phyloP scores from a whole-genome alignment of 768 basidiomycete genomes.

The Suillus variegatus region DNA sequence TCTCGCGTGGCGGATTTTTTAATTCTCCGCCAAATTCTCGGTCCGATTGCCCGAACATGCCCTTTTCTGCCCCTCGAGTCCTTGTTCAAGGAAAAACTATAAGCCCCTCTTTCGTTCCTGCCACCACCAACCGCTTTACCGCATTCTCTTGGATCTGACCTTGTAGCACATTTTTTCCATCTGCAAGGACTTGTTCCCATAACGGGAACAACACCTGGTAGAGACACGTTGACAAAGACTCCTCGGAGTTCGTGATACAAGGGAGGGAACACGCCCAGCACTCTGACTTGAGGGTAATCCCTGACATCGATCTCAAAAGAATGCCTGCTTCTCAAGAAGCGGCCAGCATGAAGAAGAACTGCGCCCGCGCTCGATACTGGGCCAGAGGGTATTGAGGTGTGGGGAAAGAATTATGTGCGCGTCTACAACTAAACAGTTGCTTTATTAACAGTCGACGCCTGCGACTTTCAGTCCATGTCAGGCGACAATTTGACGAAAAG shows the following conservation, averaged over 20 bases:
- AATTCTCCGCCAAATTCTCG: slow-evolving; percentile 18
- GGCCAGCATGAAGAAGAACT: background rate
- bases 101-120: slow-evolving; percentile 4
- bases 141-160: background rate
- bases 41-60: slow-evolving; percentile 7
- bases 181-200: background rate
- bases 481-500: background rate
- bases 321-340: background rate
- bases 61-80: background rate
- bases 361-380: background rate
- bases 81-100: slow-evolving; percentile 4
- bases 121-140: background rate
- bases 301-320: background rate
- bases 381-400: background rate
- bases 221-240: background rate
- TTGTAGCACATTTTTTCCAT: background rate
- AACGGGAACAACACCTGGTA: background rate
- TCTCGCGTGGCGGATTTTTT: slow-evolving; percentile 33
- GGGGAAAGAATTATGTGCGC: background rate
- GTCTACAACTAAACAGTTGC: background rate
- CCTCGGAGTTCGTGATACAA: slow-evolving; percentile 1
- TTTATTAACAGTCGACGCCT: background rate
- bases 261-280: background rate
- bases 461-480: background rate
- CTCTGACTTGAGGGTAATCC: background rate